Evolutionary conservation across 768 basidiomycete species (phyloP), one percentile per base, ranked within the genome.

Genomic region (Boletus huronensis): DNA sequence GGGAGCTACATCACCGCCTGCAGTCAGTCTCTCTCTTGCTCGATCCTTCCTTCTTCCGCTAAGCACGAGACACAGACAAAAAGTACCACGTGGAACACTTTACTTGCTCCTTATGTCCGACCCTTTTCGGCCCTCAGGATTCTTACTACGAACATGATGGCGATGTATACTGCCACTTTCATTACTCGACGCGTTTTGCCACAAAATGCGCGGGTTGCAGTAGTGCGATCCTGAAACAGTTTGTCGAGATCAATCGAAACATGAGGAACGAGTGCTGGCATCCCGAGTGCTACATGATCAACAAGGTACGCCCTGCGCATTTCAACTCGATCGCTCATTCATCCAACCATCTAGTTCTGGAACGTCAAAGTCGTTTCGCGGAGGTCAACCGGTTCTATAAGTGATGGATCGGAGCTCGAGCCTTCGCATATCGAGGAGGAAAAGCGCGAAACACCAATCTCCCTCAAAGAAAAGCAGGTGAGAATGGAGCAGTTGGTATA

Each of bases 231-330:
- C 75, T 99, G 62, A 99, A 99, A 75, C 97, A 99, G 72, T 99
- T 98, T 66, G 97, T 99, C 57, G 97, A 99, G 76, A 98, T 99
- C 74, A 98, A 99, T 67, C 83, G 97, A 56, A 98, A 98, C 73
- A 92, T 90, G 82, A 81, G 87, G 60, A 95, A 99, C 73, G 97
- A 99, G 75, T 98, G 96, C 67, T 99, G 97, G 96, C 97, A 99
- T 79, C 97, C 97, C 51, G 97, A 99, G 72, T 99, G 97, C 71
- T 98, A 98, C 72, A 98, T 98, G 96, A 98, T 99, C 62, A 96
- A 98, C 74, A 98, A 98, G 81, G 95, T 96, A 58, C 53, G 81
- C 58, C 1, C 10, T 40, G 7, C 39, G 28, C 41, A 17, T 48
- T 53, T 45, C 8, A 21, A n/a, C 29, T 38, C 29, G 29, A 44